Evolutionary conservation across 2,329 filamentous ascomycete species (phyloP).

Genomic region (Fusarium solani-melongenae): DNA sequence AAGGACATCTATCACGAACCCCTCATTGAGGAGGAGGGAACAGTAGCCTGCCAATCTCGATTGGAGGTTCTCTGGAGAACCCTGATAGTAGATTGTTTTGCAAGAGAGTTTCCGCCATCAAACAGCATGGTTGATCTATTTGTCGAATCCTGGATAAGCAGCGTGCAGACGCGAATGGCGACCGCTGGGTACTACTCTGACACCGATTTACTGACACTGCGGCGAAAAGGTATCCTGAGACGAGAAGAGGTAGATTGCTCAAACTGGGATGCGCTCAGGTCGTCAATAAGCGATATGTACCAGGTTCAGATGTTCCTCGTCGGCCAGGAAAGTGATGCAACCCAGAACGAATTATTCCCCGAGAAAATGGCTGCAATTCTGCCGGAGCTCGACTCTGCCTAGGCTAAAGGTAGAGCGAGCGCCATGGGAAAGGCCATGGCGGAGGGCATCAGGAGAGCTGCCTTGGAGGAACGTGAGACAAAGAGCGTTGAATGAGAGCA

Average conservation of each 20-base stretch:
- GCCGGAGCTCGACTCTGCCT: not conserved
- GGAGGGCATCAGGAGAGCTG: too few species aligned
- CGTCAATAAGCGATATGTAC: not conserved
- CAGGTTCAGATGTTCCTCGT: not conserved
- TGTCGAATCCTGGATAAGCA: not conserved
- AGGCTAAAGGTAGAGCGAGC: not conserved
- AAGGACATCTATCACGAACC: not conserved
- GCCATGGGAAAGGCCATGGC: not conserved
- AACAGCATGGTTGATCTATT: not conserved
- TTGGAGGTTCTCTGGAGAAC: not conserved
- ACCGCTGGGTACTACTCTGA: too few species aligned
- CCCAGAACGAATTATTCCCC: not conserved
- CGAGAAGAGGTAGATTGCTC: too few species aligned
- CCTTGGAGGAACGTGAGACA: too few species aligned
- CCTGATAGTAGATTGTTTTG: fast-evolving
- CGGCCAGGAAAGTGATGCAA: not conserved
- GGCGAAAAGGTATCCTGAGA: too few species aligned
- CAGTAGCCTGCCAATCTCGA: not conserved
- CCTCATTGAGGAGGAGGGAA: not conserved
- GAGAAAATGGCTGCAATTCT: not conserved
- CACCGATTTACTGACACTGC: too few species aligned
- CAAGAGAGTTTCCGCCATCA: not conserved
- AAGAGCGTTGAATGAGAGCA: too few species aligned
- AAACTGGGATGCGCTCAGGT: not conserved
- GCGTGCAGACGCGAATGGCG: too few species aligned